Base-by-base conservation (phyloP, 2,329 filamentous ascomycete species). In the Fusarium praegraminearum region DNA sequence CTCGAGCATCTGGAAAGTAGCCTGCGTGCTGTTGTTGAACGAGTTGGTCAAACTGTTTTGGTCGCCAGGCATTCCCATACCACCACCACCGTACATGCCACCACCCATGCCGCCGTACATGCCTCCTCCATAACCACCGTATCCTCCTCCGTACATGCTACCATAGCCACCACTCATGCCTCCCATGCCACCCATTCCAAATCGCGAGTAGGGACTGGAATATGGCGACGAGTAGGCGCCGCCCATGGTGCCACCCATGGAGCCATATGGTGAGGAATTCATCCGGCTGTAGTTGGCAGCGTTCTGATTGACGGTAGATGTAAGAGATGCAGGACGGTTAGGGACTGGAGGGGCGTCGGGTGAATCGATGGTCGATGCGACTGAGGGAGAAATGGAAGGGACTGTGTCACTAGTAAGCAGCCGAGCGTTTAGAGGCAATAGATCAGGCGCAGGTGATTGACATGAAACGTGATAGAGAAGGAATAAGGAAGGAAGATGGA, bases 1-100 rank as follows among this genome's bases (percentile, higher is more conserved):
- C 83, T 99, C 96, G 53, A 99, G 93, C 86, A 99, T 93, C 84
- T 98, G 96, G 78, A 99, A 99, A 0, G 96, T 99, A 13, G 95
- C 93, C 75, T 96, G 93, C 0, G 97, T 99, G 83, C 92, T 96
- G 80, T 97, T 94, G 78, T 90, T 93, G 84, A 98, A 98, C 55
- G 93, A 91, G 78, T 97, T 93, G n/a, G 95, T 98, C 78, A 99
- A 84, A 81, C 94, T 98, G 79, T 96, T 93, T 30, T 93, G 93
- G 78, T 97, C 93, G 78, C 97, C 97, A 30, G 92, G 91, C 73
- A 75, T 75, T 20, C 82, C 81, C 78, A 83, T 83, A 32, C 82
- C 85, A 50, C 82, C 85, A 50, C 81, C 80, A 36, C 72, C 72
- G n/a, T 80, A 76, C 76, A 80, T 79, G 36, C 79, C 78, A n/a